These are phyloP conservation scores for Phytophthora pluvialis DNA, from an alignment of 352 stramenopile genomes.

Conservation along the genomic window DNA sequence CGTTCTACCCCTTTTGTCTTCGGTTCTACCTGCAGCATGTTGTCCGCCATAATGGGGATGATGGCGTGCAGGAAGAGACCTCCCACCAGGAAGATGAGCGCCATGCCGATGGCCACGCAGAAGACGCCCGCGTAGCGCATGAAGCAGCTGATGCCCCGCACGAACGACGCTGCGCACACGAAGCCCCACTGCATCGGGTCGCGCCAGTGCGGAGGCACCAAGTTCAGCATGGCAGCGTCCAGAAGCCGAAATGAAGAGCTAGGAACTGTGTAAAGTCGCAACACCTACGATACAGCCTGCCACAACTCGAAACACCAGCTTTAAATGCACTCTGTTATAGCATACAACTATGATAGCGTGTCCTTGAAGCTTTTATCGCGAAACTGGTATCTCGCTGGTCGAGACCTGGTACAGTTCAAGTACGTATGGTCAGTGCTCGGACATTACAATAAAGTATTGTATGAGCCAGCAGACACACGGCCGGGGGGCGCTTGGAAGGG, in stretches of 20 bases:
- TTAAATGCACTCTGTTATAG: too few species aligned
- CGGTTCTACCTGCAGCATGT: conserved; percentile 39
- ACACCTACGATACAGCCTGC: neutral
- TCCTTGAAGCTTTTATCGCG: too few species aligned
- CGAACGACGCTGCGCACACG: conserved; percentile 37
- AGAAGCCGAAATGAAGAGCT: neutral
- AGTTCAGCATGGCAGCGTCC: conserved; percentile 12
- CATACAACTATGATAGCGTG: too few species aligned
- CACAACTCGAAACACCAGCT: too few species aligned
- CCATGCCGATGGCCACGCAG: conserved; percentile 56
- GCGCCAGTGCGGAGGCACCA: conserved; percentile 48
- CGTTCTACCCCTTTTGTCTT: conserved; percentile 1
- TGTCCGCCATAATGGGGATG: conserved; percentile 55
- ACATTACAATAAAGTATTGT: too few species aligned
- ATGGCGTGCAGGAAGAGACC: conserved; percentile 58
- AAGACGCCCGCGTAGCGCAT: conserved; percentile 51
- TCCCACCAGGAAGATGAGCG: conserved; percentile 50
- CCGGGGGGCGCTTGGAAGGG: too few species aligned
- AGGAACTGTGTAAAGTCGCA: neutral
- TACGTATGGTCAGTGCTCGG: too few species aligned
- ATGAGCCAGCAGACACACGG: too few species aligned
- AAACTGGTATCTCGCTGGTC: conserved; percentile 8
- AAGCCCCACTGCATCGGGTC: conserved; percentile 63
- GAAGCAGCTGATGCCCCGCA: conserved; percentile 46
- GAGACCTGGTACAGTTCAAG: neutral